Conservation (phyloP, 108 stramenopile species). For the Chaetoceros muelleri region DNA sequence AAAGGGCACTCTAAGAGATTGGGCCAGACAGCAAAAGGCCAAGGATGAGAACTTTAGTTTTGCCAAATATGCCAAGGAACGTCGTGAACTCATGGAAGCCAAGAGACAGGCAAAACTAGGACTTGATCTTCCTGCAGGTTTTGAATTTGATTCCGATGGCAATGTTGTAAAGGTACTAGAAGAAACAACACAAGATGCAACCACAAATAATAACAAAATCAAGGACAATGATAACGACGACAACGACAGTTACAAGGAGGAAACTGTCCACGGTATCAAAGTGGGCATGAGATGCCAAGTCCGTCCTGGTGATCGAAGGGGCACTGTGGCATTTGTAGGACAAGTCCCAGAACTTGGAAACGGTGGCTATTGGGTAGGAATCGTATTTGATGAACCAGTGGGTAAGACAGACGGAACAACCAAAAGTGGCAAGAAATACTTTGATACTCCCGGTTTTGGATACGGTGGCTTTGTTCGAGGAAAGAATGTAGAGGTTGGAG, state of each 20-base stretch:
- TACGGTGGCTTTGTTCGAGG: constrained; percentile 70
- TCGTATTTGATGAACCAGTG: constrained; percentile 92
- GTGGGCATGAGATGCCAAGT: constrained; percentile 88
- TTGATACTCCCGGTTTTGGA: constrained; percentile 24
- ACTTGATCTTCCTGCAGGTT: constrained; percentile 43
- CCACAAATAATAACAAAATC: constrained; percentile 1
- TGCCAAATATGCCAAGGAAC: constrained; percentile 63
- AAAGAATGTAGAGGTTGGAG: constrained; percentile 66
- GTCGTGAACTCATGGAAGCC: constrained; percentile 61
- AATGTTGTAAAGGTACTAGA: constrained; percentile 20
- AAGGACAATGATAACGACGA: background rate
- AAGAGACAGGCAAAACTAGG: constrained; percentile 42
- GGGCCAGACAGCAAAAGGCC: constrained; percentile 73
- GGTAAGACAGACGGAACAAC: constrained; percentile 83
- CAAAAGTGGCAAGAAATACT: constrained; percentile 34
- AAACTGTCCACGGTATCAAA: constrained; percentile 39
- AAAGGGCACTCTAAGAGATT: constrained; percentile 85
- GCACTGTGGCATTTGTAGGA: constrained; percentile 74
- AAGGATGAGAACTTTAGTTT: constrained; percentile 79
- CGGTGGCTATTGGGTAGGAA: constrained; percentile 86
- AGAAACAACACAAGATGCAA: constrained; percentile 20
- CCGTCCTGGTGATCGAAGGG: constrained; percentile 80
- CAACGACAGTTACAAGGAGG: constrained; percentile 17
- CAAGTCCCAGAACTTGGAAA: constrained; percentile 50
- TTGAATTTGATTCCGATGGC: constrained; percentile 50